phyloP scores from a whole-genome alignment of 148 eudicot genomes.

The Cornus florida region DNA sequence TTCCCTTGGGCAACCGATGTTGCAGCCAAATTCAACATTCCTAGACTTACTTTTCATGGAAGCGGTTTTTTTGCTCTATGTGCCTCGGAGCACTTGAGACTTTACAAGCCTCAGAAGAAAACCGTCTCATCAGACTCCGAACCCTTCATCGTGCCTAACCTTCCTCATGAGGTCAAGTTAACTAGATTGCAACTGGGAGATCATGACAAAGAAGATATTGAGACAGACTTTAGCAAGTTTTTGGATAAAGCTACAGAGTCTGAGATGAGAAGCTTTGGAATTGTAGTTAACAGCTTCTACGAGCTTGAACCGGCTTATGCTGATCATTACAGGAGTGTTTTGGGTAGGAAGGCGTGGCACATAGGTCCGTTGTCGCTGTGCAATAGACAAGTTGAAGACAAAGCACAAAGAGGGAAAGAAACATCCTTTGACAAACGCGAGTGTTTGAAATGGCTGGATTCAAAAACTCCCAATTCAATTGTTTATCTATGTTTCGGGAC shows the following conservation, averaged over 20 bases:
- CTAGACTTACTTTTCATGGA: neutral
- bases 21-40: conserved; percentile 38
- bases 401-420: conserved; percentile 38
- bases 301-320: conserved; percentile 53
- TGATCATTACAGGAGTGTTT: neutral
- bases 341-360: conserved; percentile 50
- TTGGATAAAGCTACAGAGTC: conserved; percentile 16
- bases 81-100: neutral
- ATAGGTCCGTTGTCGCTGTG: conserved; percentile 51
- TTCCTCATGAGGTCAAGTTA: too few relatives aligned
- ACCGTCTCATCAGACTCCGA: conserved; percentile 1
- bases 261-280: conserved; percentile 38
- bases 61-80: too few relatives aligned
- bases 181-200: too few relatives aligned
- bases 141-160: too few relatives aligned
- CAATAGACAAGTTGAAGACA: conserved; percentile 27
- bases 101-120: conserved; percentile 31
- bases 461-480: conserved; percentile 49
- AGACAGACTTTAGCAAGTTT: neutral
- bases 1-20: conserved; percentile 43
- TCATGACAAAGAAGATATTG: too few relatives aligned
- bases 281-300: conserved; percentile 53
- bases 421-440: conserved; percentile 36
- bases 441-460: conserved; percentile 60
- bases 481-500: conserved; percentile 54